These are phyloP conservation scores for Beauveria scarabaeidicola DNA, from an alignment of 2,329 filamentous ascomycete genomes.

Conservation along the genomic window DNA sequence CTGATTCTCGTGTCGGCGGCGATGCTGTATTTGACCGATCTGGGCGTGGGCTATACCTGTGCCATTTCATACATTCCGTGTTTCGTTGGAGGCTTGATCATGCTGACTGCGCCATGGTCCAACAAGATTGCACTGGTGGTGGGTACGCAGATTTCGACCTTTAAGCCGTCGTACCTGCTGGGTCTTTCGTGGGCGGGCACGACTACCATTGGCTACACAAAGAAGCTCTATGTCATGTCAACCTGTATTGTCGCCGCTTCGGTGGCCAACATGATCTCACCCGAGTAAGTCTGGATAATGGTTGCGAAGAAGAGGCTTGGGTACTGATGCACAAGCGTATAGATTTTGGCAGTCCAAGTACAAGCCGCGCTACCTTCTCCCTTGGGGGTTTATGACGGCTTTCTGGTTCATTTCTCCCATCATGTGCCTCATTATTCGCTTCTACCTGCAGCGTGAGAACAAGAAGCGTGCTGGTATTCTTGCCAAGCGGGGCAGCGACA, in stretches of 20 bases:
- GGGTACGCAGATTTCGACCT: slow-evolving; percentile 22
- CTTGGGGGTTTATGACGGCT: slow-evolving; percentile 19
- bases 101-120: slow-evolving; percentile 18
- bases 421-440: slow-evolving; percentile 19
- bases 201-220: slow-evolving; percentile 18
- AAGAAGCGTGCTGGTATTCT: slow-evolving; percentile 12
- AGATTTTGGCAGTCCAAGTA: slow-evolving; percentile 19
- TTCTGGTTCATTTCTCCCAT: slow-evolving; percentile 20
- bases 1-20: slow-evolving; percentile 16
- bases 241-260: slow-evolving; percentile 17
- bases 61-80: slow-evolving; percentile 20
- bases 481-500: slow-evolving; percentile 5
- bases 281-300: slow-evolving; percentile 16
- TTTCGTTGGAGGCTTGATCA: slow-evolving; percentile 18
- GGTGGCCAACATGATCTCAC: slow-evolving; percentile 21
- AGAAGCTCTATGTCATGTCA: slow-evolving; percentile 18
- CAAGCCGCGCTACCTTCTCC: slow-evolving; percentile 16
- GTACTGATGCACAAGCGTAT: neutral
- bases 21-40: slow-evolving; percentile 15
- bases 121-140: slow-evolving; percentile 22
- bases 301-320: neutral
- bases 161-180: slow-evolving; percentile 22
- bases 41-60: slow-evolving; percentile 19
- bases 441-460: slow-evolving; percentile 16
- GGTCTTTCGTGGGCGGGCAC: slow-evolving; percentile 21